Evolutionary conservation across 148 eudicot genomes (phyloP).

Genomic region (Hydrangea macrophylla): DNA sequence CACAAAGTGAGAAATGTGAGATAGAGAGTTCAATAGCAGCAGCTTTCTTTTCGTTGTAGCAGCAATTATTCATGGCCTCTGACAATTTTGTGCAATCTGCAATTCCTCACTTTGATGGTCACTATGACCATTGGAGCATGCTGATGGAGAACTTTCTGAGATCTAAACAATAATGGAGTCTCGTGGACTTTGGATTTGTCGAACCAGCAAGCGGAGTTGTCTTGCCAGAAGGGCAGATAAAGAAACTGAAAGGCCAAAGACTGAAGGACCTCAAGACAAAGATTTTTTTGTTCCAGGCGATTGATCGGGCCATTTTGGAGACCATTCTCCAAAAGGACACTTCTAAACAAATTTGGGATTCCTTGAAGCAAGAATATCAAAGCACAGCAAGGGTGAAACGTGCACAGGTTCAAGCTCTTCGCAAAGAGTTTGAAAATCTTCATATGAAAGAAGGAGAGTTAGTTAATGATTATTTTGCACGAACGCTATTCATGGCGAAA

Average conservation of each 20-base stretch:
- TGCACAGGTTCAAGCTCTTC: too few species aligned
- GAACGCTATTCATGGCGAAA: too few species aligned
- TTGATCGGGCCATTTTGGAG: conserved; percentile 9
- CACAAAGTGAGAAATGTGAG: too few species aligned
- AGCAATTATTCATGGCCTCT: background rate
- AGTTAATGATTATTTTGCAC: too few species aligned
- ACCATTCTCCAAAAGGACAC: conserved; percentile 2
- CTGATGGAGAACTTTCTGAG: conserved; percentile 17
- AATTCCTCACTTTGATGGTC: conserved; percentile 14
- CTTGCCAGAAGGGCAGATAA: background rate
- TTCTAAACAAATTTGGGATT: conserved; percentile 5
- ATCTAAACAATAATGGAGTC: conserved; percentile 16
- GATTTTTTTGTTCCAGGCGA: background rate
- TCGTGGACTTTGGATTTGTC: background rate
- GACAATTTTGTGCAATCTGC: background rate
- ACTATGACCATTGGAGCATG: conserved; percentile 20
- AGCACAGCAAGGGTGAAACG: too few species aligned
- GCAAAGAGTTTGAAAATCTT: too few species aligned
- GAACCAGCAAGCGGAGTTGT: background rate
- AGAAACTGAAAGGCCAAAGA: background rate
- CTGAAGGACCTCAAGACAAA: background rate
- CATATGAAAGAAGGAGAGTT: too few species aligned
- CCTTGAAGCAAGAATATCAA: conserved; percentile 1
- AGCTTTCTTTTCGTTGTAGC: background rate
- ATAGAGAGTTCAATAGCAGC: too few species aligned